Conservation (phyloP, 1,284 basidiomycete species). For the Leccinum proximum region DNA sequence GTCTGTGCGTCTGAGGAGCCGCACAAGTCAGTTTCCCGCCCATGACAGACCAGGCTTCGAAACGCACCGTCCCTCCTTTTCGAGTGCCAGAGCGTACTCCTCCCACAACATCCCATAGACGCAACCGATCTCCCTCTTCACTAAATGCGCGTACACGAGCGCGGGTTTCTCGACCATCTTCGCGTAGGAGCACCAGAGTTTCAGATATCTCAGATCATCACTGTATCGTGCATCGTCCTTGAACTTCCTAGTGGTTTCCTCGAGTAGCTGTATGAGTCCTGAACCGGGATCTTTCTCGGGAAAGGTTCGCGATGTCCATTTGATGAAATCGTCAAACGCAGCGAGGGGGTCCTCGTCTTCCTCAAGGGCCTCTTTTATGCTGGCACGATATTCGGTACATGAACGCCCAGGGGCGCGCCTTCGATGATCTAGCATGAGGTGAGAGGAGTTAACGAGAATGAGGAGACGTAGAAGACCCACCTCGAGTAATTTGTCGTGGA, state of each 20-base stretch:
- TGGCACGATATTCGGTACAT: slow-evolving; percentile 32
- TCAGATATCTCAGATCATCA: slow-evolving; percentile 87
- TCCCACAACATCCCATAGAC: slow-evolving; percentile 81
- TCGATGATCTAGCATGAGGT: slow-evolving; percentile 12
- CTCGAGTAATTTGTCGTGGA: slow-evolving; percentile 17
- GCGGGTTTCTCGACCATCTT: slow-evolving; percentile 53
- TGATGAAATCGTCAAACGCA: slow-evolving; percentile 56
- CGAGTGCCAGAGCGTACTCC: slow-evolving; percentile 78
- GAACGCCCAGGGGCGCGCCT: slow-evolving; percentile 12
- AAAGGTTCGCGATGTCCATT: slow-evolving; percentile 58
- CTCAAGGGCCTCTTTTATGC: slow-evolving; percentile 37
- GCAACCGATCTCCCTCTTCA: slow-evolving; percentile 79
- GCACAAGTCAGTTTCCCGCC: slow-evolving; percentile 14
- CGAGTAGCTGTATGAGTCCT: slow-evolving; percentile 69
- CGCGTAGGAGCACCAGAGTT: slow-evolving; percentile 85
- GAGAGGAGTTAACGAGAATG: neutral
- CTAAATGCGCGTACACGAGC: slow-evolving; percentile 71
- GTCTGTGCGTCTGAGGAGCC: slow-evolving; percentile 53
- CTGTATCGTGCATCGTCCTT: slow-evolving; percentile 78
- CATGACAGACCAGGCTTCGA: slow-evolving; percentile 5
- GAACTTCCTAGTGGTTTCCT: slow-evolving; percentile 77
- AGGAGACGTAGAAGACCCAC: slow-evolving; percentile 2
- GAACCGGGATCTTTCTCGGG: slow-evolving; percentile 41
- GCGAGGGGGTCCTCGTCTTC: slow-evolving; percentile 64
- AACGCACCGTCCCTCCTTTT: slow-evolving; percentile 73